These are phyloP conservation scores for Mycena polygramma DNA, from an alignment of 768 basidiomycete genomes.

Conservation along the genomic window DNA sequence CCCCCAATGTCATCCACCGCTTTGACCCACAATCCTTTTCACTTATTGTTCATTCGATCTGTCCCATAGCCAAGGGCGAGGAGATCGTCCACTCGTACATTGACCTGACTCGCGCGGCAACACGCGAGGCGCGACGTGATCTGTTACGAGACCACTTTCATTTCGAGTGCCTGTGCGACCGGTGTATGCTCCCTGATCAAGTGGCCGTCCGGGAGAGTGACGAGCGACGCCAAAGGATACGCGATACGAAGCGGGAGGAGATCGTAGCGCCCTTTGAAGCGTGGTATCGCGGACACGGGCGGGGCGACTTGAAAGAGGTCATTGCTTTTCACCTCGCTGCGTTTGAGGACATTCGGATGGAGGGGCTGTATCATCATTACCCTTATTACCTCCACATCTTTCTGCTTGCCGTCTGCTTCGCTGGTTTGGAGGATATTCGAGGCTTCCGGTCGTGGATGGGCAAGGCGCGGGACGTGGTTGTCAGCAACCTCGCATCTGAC, in stretches of 20 bases:
- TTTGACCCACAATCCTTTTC: conserved; percentile 35
- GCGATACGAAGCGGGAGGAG: conserved; percentile 4
- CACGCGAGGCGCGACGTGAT: conserved; percentile 27
- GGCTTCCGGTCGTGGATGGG: conserved; percentile 35
- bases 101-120: conserved; percentile 17
- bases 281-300: conserved; percentile 26
- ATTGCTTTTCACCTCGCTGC: conserved; percentile 32
- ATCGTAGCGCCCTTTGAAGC: conserved; percentile 18
- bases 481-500: conserved; percentile 18
- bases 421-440: conserved; percentile 29
- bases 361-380: conserved; percentile 30
- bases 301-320: conserved; percentile 25
- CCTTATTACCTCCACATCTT: conserved; percentile 27
- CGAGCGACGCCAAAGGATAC: conserved; percentile 22
- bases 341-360: conserved; percentile 27
- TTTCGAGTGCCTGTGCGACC: conserved; percentile 30
- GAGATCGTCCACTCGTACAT: conserved; percentile 34
- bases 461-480: conserved; percentile 30
- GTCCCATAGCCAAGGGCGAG: conserved; percentile 35
- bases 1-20: conserved; percentile 31
- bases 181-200: conserved; percentile 17
- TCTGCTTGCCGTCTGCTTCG: conserved; percentile 31
- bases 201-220: conserved; percentile 24
- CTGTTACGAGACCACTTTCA: conserved; percentile 14
- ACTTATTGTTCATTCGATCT: conserved; percentile 25